A percentile compares a stretch with the other conserved stretches of the same genome.
Conservation (phyloP, 768 basidiomycete genomes). For the Cystofilobasidium macerans region DNA sequence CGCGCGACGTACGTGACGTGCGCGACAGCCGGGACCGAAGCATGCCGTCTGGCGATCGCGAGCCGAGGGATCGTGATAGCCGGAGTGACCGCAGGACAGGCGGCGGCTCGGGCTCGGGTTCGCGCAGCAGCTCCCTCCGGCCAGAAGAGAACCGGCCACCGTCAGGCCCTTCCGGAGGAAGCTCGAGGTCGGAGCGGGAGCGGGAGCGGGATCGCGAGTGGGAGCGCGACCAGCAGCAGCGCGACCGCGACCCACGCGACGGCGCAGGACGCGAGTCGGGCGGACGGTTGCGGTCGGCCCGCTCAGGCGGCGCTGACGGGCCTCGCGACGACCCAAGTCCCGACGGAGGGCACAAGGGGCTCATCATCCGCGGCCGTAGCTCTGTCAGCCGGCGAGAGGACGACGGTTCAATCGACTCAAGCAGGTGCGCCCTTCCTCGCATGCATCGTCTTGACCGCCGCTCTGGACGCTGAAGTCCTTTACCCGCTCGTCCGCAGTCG, state of each 20-base stretch:
- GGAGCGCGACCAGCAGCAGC: not conserved
- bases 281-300: no score
- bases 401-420: not conserved
- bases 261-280: not conserved
- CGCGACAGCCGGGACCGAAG: no score
- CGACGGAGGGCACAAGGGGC: not conserved
- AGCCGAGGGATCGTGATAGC: not conserved
- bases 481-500: not conserved
- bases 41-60: no score
- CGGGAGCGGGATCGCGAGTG: not conserved
- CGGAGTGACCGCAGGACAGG: conserved; percentile 5
- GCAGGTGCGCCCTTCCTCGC: not conserved
- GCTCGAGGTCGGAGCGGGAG: not conserved
- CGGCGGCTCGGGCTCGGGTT: not conserved
- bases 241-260: not conserved
- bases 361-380: not conserved
- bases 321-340: no score
- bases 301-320: no score
- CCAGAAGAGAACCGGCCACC: not conserved
- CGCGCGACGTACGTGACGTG: not conserved
- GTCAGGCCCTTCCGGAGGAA: not conserved
- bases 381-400: not conserved
- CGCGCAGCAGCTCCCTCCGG: not conserved
- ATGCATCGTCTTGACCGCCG: not conserved
- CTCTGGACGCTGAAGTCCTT: not conserved